Base-by-base conservation (phyloP, 257 asterid genomes). In the Mentha longifolia region DNA sequence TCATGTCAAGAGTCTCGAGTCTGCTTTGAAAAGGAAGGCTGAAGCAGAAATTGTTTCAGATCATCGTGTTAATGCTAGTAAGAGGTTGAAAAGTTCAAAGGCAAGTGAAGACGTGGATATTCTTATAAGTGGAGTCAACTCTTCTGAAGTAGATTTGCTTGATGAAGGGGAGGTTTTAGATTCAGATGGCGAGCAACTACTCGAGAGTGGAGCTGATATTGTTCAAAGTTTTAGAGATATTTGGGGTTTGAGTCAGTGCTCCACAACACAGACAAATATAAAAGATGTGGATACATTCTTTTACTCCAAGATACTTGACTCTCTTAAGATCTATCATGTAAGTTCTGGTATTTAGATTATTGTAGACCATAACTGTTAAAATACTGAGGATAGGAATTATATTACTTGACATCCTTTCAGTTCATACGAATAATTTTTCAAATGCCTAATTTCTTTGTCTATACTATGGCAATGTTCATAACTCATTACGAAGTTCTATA, bases 281-380 rank as follows among this genome's bases (percentile, higher is more conserved):
- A 62, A 78, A 73, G 92, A 86, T 56, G 80, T 67, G 77, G 94
- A 93, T 63, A 67, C 90, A 41, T 80, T 63, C 76, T 91, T 89
- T 72, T 89, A 86, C 79, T 76, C 94, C 31, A 91, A 89, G 88
- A 81, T 91, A 86, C 88, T 93, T 30, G 88, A 89, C 59, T 80
- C 88, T 61, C 90, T 91, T 65, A 79, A 64, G 68, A 43, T 89
- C 55, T 91, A 82, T 80, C 80, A 84, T 66, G 98, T 94, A 83
- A 87, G 96, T 81, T 76, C 14, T 75, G 57, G 65, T 25, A 65
- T 61, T 43, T 72, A 50, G 43, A 55, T 42, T 42, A 50, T 65
- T 63, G 72, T 43, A 8, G 39, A 42, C 17, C 13, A 37, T 58
- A 70, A 62, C 61, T 64, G 35, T 63, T 55, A 65, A 43, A 9